Percentiles rank a stretch among this genome's conserved stretches.
These are phyloP conservation scores for Pythium phragmiticola DNA, from an alignment of 352 stramenopile species.

Conservation along the genomic window DNA sequence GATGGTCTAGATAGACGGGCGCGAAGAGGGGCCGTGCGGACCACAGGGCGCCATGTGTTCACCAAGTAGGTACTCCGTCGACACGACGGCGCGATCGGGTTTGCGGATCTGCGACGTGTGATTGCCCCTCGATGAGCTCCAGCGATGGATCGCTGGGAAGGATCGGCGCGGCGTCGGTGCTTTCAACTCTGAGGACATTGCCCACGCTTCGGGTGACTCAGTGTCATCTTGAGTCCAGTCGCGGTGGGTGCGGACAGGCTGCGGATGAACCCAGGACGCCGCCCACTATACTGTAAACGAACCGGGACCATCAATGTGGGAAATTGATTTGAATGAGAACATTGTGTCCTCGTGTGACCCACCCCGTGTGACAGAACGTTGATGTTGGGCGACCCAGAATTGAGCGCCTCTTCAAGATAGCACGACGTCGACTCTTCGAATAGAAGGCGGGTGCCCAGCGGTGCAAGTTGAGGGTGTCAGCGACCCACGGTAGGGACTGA, in stretches of 20 bases:
- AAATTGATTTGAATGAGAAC: neutral
- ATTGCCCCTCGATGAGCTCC: conserved; percentile 40
- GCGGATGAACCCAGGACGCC: neutral
- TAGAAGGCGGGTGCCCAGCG: neutral
- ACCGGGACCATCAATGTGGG: too few species aligned
- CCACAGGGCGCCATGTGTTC: conserved; percentile 32
- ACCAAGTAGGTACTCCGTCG: conserved; percentile 41
- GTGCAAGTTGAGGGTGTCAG: neutral
- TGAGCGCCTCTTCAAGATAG: neutral
- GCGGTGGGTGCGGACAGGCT: neutral
- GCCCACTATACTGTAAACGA: too few species aligned
- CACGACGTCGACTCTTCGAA: neutral
- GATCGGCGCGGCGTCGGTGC: conserved; percentile 40
- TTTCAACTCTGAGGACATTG: conserved; percentile 49
- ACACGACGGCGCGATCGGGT: conserved; percentile 50
- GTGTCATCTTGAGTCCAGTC: neutral
- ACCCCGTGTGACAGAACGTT: neutral
- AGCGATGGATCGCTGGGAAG: conserved; percentile 54
- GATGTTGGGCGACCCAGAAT: neutral
- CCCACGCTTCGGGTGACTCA: conserved; percentile 18
- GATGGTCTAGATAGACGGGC: neutral
- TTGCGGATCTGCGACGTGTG: conserved; percentile 45
- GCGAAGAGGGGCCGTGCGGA: too few species aligned
- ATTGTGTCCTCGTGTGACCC: neutral
- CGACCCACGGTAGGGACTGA: neutral